A percentile compares a stretch with the other conserved stretches of the same genome.
These are phyloP conservation scores for Erigeron canadensis DNA, from an alignment of 129 eudicot species.

Conservation along the genomic window DNA sequence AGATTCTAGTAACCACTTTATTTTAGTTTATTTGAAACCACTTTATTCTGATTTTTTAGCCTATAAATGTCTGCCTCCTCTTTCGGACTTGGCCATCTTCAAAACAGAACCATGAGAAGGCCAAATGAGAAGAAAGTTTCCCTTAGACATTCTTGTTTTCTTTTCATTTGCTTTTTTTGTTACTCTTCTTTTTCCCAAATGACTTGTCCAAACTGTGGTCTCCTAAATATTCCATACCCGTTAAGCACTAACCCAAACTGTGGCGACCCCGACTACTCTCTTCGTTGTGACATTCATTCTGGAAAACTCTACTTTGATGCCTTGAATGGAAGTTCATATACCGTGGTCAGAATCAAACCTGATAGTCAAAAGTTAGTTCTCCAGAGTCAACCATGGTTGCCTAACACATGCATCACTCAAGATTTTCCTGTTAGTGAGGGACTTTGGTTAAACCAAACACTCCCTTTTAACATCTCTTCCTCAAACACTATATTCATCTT, in stretches of 20 bases:
- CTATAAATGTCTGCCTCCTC: constrained; percentile 44
- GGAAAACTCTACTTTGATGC: constrained; percentile 54
- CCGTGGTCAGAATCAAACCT: constrained; percentile 34
- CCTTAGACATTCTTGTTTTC: constrained; percentile 24
- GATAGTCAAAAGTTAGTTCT: constrained; percentile 43
- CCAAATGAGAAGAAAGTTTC: background rate
- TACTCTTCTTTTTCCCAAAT: constrained; percentile 39
- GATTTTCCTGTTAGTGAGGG: constrained; percentile 59
- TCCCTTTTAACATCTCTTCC: constrained; percentile 59
- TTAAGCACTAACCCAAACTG: constrained; percentile 53
- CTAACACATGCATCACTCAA: constrained; percentile 42
- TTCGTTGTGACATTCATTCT: constrained; percentile 45
- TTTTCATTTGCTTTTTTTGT: constrained; percentile 36
- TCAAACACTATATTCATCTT: constrained; percentile 56
- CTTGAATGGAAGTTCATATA: constrained; percentile 56
- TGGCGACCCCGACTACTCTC: constrained; percentile 46
- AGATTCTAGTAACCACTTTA: constrained; percentile 33
- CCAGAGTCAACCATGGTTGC: constrained; percentile 53
- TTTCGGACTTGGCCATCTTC: constrained; percentile 33
- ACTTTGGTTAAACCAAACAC: constrained; percentile 56
- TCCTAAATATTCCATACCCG: constrained; percentile 54
- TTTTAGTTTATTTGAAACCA: constrained; percentile 20
- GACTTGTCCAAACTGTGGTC: constrained; percentile 57
- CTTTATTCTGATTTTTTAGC: constrained; percentile 41
- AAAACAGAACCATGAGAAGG: constrained; percentile 31